Percentiles rank a stretch among this genome's conserved stretches.
phyloP scores from a whole-genome alignment of 805 yeast genomes.

The Wickerhamomyces ciferrii region DNA sequence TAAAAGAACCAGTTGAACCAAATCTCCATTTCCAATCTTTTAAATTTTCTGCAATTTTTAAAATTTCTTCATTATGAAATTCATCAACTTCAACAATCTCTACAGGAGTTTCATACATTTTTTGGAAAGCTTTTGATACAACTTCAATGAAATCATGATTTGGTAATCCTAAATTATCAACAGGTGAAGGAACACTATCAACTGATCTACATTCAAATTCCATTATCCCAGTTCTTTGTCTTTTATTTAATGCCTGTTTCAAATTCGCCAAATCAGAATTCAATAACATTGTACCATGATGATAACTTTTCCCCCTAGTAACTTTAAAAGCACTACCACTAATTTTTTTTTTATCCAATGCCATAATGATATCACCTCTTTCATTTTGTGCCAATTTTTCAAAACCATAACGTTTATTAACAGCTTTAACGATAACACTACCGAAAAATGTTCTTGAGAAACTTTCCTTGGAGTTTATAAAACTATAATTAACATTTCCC shows the following conservation, averaged over 20 bases:
- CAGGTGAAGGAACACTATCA: conserved; percentile 77
- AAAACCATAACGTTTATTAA: conserved; percentile 10
- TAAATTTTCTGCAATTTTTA: conserved; percentile 34
- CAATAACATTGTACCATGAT: conserved; percentile 94
- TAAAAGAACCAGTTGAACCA: conserved; percentile 74
- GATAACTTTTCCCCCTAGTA: conserved; percentile 76
- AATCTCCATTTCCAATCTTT: conserved; percentile 68
- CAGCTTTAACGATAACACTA: conserved; percentile 32
- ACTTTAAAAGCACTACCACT: conserved; percentile 93
- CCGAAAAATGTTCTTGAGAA: conserved; percentile 46
- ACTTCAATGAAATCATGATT: conserved; percentile 38
- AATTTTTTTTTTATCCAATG: conserved; percentile 45
- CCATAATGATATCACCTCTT: conserved; percentile 74
- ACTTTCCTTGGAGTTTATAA: conserved; percentile 59
- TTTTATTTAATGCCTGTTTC: conserved; percentile 51
- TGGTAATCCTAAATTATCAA: conserved; percentile 53
- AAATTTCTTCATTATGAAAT: conserved; percentile 34
- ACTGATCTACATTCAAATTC: conserved; percentile 43
- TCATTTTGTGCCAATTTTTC: conserved; percentile 46
- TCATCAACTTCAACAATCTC: conserved; percentile 19
- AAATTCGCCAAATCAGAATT: conserved; percentile 57
- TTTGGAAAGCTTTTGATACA: conserved; percentile 23
- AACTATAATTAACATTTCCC: conserved; percentile 86
- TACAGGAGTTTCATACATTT: conserved; percentile 15
- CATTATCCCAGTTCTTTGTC: conserved; percentile 34